Conservation (phyloP, 768 basidiomycete genomes). For the Psilocybe sp. region DNA sequence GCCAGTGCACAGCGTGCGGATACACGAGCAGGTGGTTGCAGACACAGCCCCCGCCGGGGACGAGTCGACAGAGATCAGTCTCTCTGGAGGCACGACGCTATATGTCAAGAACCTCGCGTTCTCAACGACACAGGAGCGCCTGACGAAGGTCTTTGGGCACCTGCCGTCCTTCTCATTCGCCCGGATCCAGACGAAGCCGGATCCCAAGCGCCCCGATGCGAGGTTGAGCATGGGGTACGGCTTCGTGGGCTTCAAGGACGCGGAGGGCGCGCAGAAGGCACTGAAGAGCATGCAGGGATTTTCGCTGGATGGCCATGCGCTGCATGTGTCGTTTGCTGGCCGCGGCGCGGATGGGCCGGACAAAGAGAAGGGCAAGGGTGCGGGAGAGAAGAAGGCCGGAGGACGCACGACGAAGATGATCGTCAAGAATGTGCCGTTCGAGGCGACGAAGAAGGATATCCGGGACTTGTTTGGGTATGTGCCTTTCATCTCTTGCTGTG, state of each 20-base stretch:
- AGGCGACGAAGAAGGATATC: slow-evolving; percentile 91
- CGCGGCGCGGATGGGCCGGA: slow-evolving; percentile 68
- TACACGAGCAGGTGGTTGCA: slow-evolving; percentile 11
- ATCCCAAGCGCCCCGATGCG: slow-evolving; percentile 65
- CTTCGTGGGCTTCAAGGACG: slow-evolving; percentile 86
- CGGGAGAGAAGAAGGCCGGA: slow-evolving; percentile 35
- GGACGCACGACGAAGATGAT: slow-evolving; percentile 87
- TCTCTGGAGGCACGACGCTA: slow-evolving; percentile 75
- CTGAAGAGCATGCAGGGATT: slow-evolving; percentile 77
- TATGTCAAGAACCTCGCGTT: slow-evolving; percentile 97
- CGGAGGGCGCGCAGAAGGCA: slow-evolving; percentile 71
- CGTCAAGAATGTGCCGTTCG: slow-evolving; percentile 98
- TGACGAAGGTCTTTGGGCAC: slow-evolving; percentile 66
- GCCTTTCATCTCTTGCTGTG: no score
- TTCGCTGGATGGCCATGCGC: slow-evolving; percentile 81
- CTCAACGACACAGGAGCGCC: slow-evolving; percentile 74
- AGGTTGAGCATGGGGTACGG: slow-evolving; percentile 94
- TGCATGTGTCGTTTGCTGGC: slow-evolving; percentile 85
- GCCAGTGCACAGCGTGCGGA: slow-evolving; percentile 7
- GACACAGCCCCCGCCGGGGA: slow-evolving; percentile 37
- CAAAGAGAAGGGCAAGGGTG: slow-evolving; percentile 32
- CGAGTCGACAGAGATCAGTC: slow-evolving; percentile 27
- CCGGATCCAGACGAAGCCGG: slow-evolving; percentile 87
- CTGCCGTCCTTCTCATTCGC: slow-evolving; percentile 84
- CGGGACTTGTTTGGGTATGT: slow-evolving; percentile 84